Evolutionary conservation across 768 basidiomycete species (phyloP), one percentile per base, ranked within the genome.

Genomic region (Mycena epipterygia): DNA sequence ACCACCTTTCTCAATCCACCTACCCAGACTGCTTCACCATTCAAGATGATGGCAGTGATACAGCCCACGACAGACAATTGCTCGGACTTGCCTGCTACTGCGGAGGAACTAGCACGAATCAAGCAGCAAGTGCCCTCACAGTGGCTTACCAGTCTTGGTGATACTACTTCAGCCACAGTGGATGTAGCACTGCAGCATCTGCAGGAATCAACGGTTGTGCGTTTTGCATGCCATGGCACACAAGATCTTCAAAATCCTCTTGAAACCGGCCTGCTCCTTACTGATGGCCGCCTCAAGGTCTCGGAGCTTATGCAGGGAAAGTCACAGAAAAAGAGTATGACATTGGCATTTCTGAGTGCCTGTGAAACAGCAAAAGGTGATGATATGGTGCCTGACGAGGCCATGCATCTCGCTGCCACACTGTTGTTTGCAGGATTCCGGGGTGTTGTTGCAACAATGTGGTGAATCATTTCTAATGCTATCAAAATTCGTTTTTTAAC

Each of bases 181-280:
- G 23, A 63, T 8, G 6, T 16, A 23, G 52, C 52, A 3, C 6
- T 53, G 7, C 6, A 3, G 1, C 30, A 58, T 58, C 73, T 74
- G 39, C 39, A 57, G 44, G 53, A 46, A 37, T 55, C 41, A 32
- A 29, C 53, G 3, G 52, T 76, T 2, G 77, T 80, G 3, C 82
- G 84, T 65, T 70, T 84, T 13, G 78, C 81, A 0, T 81, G 81
- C 49, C 79, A 79, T 2, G 79, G 76, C 12, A 68, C 67, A 33
- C 75, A 83, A 35, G 71, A 82, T 48, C 2, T 56, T 16, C 6
- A 21, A 6, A 67, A 71, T 17, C 79, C 81, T 1, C 52, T 53
- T 8, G 32, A 53, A 21, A 53, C 30, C 12, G 52, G 52, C 16
- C 52, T 53, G 1, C 19, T 72, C 4, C 49, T 76, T 27, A 66